These are phyloP conservation scores for Kwoniella dejecticola DNA, from an alignment of 768 basidiomycete genomes.

Conservation along the genomic window DNA sequence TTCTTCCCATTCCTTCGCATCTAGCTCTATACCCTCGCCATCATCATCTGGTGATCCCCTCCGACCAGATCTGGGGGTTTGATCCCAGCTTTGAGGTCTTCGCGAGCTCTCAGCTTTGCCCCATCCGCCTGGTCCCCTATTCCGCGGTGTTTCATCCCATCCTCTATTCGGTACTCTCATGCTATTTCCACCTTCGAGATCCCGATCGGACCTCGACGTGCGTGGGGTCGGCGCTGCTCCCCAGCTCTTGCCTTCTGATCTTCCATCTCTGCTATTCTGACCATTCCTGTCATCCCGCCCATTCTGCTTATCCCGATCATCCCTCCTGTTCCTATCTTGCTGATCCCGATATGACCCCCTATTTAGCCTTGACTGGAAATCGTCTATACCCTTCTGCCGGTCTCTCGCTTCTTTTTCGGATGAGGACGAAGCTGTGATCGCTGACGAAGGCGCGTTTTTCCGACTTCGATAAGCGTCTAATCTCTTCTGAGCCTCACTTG, in stretches of 20 bases:
- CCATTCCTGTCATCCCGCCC: constrained; percentile 60
- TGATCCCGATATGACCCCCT: constrained; percentile 61
- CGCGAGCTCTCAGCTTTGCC: constrained; percentile 63
- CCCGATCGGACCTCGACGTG: constrained; percentile 32
- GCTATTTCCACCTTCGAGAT: constrained; percentile 61
- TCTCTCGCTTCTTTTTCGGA: constrained; percentile 22
- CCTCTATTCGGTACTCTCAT: constrained; percentile 86
- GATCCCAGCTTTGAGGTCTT: constrained; percentile 44
- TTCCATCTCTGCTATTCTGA: constrained; percentile 41
- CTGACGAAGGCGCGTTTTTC: constrained; percentile 63
- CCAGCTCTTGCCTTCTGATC: constrained; percentile 43
- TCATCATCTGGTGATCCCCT: constrained; percentile 33
- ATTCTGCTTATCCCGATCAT: constrained; percentile 57
- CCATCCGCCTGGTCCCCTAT: constrained; percentile 67
- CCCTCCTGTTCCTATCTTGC: constrained; percentile 56
- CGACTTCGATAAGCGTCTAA: constrained; percentile 76
- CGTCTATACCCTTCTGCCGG: constrained; percentile 70
- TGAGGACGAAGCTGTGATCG: constrained; percentile 27
- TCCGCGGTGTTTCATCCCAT: constrained; percentile 89
- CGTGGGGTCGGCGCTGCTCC: constrained; percentile 53
- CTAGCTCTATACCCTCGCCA: constrained; percentile 57
- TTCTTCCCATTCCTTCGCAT: constrained; percentile 93
- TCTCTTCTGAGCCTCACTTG: constrained; percentile 68
- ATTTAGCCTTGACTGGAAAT: constrained; percentile 91
- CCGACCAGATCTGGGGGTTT: constrained; percentile 45